Evolutionary conservation across 129 eudicot genomes (phyloP).

Genomic region (Saussurea involucrata): DNA sequence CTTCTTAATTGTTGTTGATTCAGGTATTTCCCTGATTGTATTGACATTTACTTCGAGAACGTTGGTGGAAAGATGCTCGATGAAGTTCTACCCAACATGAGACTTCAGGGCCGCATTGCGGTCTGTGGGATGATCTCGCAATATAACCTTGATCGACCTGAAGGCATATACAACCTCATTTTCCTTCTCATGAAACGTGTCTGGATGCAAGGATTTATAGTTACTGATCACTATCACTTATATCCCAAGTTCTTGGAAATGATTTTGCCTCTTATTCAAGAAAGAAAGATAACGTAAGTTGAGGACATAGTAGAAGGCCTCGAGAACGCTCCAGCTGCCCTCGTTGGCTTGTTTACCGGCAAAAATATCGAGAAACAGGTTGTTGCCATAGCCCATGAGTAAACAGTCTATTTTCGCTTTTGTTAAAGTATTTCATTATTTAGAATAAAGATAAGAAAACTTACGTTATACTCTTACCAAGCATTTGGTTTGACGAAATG

Average conservation of each 20-base stretch:
- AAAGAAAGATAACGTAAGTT: conserved; percentile 39
- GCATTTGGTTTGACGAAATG: too few species aligned
- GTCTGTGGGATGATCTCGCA: conserved; percentile 66
- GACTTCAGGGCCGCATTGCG: conserved; percentile 42
- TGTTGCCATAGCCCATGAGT: conserved; percentile 36
- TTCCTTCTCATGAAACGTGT: not conserved
- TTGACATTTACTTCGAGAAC: conserved; percentile 58
- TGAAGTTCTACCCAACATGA: conserved; percentile 53
- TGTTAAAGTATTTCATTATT: not conserved
- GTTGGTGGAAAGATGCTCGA: conserved; percentile 71
- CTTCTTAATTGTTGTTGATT: not conserved
- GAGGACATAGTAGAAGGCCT: conserved; percentile 55
- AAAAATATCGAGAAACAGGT: conserved; percentile 45
- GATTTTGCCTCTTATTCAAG: conserved; percentile 35
- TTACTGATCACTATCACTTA: not conserved
- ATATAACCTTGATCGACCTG: conserved; percentile 40
- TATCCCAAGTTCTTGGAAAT: conserved; percentile 16
- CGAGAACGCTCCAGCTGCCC: conserved; percentile 47
- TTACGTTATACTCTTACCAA: not conserved
- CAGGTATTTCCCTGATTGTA: conserved; percentile 57
- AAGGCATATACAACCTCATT: conserved; percentile 36
- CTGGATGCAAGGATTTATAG: not conserved
- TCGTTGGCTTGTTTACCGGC: conserved; percentile 50
- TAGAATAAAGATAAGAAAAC: not conserved
- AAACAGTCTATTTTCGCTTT: not conserved